A percentile compares a stretch with the other conserved stretches of the same genome.
These are phyloP conservation scores for Cercospora beticola DNA, from an alignment of 2,329 filamentous ascomycete genomes.

Conservation along the genomic window DNA sequence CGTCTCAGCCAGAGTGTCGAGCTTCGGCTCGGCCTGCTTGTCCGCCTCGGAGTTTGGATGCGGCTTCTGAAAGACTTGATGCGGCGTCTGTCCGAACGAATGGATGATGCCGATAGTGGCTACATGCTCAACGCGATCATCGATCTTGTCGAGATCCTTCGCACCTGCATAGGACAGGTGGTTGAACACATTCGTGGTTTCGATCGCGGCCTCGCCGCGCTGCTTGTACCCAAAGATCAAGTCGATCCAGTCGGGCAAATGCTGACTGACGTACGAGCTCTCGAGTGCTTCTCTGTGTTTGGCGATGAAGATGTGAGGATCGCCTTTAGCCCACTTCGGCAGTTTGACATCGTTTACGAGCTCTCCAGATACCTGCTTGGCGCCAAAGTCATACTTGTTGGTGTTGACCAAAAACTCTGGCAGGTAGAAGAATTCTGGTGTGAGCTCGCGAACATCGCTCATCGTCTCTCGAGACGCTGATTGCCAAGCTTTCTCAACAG, in stretches of 20 bases:
- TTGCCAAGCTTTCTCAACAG: constrained; percentile 84
- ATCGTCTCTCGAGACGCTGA: constrained; percentile 88
- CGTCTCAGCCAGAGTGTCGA: constrained; percentile 76
- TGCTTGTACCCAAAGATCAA: constrained; percentile 93
- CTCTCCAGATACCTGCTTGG: constrained; percentile 74
- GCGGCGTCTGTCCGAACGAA: constrained; percentile 96
- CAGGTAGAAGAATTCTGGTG: constrained; percentile 95
- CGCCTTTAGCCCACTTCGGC: constrained; percentile 96
- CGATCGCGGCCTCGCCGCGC: constrained; percentile 84
- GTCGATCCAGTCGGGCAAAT: constrained; percentile 94
- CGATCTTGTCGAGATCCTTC: constrained; percentile 86
- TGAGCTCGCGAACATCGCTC: constrained; percentile 90
- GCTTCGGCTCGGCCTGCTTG: constrained; percentile 60
- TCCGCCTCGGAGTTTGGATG: constrained; percentile 70
- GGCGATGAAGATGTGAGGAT: constrained; percentile 90
- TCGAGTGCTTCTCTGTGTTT: constrained; percentile 96
- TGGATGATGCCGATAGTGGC: constrained; percentile 96
- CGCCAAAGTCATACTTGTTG: constrained; percentile 91
- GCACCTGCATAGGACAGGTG: constrained; percentile 93
- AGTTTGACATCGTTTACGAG: constrained; percentile 82
- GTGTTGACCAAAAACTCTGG: constrained; percentile 93
- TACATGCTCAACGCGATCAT: constrained; percentile 79
- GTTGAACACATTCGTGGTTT: constrained; percentile 93
- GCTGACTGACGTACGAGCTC: constrained; percentile 84
- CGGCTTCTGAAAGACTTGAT: constrained; percentile 82